These are phyloP conservation scores for Umbilicus rupestris DNA, from an alignment of 164 flowering plant species.

Conservation along the genomic window DNA sequence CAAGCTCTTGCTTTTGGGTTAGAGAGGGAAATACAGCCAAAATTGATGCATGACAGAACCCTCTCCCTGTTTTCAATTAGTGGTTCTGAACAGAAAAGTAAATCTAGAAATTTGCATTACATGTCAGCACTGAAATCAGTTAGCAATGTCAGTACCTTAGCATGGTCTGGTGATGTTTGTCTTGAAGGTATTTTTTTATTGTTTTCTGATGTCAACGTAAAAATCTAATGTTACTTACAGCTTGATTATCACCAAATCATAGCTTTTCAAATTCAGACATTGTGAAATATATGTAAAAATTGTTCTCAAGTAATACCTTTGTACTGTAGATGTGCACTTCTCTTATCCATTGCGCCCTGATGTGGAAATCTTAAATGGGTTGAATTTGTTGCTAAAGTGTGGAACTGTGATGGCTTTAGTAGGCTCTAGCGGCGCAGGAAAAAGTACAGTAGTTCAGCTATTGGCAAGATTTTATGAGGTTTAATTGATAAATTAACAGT, in stretches of 20 bases:
- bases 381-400: conserved; percentile 60
- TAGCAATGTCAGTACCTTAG: conserved; percentile 41
- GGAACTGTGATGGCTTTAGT: conserved; percentile 90
- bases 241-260: background rate
- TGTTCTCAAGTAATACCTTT: background rate
- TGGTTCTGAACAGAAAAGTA: conserved; percentile 25
- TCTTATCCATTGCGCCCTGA: conserved; percentile 90
- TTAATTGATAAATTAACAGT: background rate
- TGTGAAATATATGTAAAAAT: background rate
- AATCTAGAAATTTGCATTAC: conserved; percentile 27
- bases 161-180: conserved; percentile 72
- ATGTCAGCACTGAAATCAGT: conserved; percentile 59
- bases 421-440: conserved; percentile 94
- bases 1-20: conserved; percentile 82
- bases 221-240: background rate
- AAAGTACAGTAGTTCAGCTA: conserved; percentile 92
- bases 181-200: conserved; percentile 60
- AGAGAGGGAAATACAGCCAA: conserved; percentile 57
- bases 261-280: background rate
- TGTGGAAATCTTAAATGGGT: conserved; percentile 60
- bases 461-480: conserved; percentile 98
- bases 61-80: conserved; percentile 34
- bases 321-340: conserved; percentile 69
- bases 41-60: conserved; percentile 31
- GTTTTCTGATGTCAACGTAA: background rate